These are phyloP conservation scores for Beauveria pseudobassiana DNA, from an alignment of 2,329 filamentous ascomycete species.

Conservation along the genomic window DNA sequence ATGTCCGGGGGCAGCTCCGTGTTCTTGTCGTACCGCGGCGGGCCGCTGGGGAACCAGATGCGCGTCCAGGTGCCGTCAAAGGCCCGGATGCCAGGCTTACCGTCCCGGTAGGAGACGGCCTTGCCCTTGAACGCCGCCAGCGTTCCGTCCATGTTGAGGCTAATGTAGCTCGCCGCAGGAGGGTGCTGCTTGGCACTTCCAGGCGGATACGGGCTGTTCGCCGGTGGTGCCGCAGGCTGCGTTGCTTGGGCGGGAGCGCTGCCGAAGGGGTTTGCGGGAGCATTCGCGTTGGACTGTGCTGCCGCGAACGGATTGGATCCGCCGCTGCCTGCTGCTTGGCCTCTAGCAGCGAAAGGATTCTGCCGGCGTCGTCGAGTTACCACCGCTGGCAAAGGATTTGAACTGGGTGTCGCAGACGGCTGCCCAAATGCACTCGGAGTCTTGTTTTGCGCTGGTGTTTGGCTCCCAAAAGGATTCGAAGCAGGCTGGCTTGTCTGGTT, in stretches of 20 bases:
- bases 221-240: conserved; percentile 12
- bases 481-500: background rate
- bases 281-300: background rate
- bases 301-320: conserved; percentile 6
- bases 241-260: conserved; percentile 6
- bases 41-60: conserved; percentile 68
- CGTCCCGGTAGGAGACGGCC: conserved; percentile 48
- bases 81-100: conserved; percentile 40
- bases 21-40: conserved; percentile 54
- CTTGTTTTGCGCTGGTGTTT: conserved; percentile 4
- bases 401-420: conserved; percentile 3
- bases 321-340: background rate
- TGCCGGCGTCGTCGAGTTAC: background rate
- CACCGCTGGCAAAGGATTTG: background rate
- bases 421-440: conserved; percentile 3
- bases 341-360: conserved; percentile 20
- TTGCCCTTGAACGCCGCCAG: conserved; percentile 57
- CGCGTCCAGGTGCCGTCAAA: conserved; percentile 51
- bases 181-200: conserved; percentile 38
- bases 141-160: conserved; percentile 33
- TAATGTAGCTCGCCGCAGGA: conserved; percentile 34
- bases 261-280: conserved; percentile 20
- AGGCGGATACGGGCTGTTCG: conserved; percentile 35
- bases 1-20: conserved; percentile 50
- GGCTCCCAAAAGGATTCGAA: conserved; percentile 9